A percentile compares a stretch with the other conserved stretches of the same genome.
Evolutionary conservation across 345 rosid species (phyloP).

Genomic region (Heritiera fomes): DNA sequence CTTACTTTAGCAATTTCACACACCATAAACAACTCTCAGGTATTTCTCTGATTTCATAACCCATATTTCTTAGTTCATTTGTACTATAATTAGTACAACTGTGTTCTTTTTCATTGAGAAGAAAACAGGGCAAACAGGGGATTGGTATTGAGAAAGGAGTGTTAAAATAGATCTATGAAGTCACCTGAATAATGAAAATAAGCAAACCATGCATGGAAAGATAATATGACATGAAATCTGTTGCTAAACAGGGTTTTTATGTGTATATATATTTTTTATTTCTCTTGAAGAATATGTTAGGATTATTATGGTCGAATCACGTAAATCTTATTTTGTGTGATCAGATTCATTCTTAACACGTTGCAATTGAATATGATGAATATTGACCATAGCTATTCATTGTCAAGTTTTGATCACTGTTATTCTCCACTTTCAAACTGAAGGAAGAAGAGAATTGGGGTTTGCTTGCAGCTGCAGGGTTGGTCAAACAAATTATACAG

Average conservation of each 20-base stretch:
- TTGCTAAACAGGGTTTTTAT: background rate
- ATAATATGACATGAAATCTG: background rate
- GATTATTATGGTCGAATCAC: too few relatives aligned
- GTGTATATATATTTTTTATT: background rate
- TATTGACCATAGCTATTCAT: background rate
- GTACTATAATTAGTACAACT: background rate
- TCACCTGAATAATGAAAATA: background rate
- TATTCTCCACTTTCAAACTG: background rate
- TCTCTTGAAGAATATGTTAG: background rate
- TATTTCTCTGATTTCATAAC: conserved; percentile 20
- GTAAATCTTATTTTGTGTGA: too few relatives aligned
- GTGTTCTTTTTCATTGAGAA: background rate
- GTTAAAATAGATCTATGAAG: background rate
- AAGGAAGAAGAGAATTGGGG: conserved; percentile 4
- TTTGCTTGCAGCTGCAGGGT: conserved; percentile 75
- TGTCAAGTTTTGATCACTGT: too few relatives aligned
- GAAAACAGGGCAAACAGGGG: conserved; percentile 16
- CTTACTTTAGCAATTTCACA: conserved; percentile 87
- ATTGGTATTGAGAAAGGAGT: background rate
- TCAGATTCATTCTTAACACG: background rate
- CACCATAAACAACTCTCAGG: conserved; percentile 92
- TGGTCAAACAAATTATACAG: conserved; percentile 84
- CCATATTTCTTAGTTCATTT: background rate
- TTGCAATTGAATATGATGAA: background rate
- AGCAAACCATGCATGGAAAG: background rate